Conservation (phyloP, 148 eudicot genomes). For the Salicornia ramosissima region DNA sequence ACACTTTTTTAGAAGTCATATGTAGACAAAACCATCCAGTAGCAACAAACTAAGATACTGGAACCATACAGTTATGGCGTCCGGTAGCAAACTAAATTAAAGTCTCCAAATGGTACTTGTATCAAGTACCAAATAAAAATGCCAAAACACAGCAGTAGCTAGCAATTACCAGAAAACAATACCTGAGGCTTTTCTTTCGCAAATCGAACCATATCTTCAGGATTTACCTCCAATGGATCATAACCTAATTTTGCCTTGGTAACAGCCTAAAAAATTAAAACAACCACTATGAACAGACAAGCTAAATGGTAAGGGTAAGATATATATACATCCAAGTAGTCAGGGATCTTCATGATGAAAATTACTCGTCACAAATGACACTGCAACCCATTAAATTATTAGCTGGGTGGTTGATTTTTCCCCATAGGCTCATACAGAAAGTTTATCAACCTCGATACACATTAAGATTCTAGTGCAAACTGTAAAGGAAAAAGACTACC, state of each 20-base stretch:
- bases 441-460: too few relatives aligned
- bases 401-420: too few relatives aligned
- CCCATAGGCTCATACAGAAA: too few relatives aligned
- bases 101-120: neutral
- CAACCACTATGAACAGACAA: slow-evolving; percentile 10
- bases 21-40: neutral
- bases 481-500: too few relatives aligned
- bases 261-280: slow-evolving; percentile 57
- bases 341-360: neutral
- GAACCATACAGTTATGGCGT: neutral
- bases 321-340: neutral
- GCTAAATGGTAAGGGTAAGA: neutral
- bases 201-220: slow-evolving; percentile 98
- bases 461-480: too few relatives aligned
- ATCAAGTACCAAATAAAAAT: neutral
- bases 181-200: slow-evolving; percentile 97
- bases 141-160: neutral
- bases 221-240: slow-evolving; percentile 97
- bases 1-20: neutral
- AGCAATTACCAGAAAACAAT: slow-evolving; percentile 17
- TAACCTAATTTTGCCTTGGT: slow-evolving; percentile 95
- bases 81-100: neutral
- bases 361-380: too few relatives aligned
- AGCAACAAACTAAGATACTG: neutral
- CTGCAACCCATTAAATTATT: too few relatives aligned